Evolutionary conservation across 2,329 filamentous ascomycete species (phyloP).

Genomic region (Ploettnerulaceae sp.): DNA sequence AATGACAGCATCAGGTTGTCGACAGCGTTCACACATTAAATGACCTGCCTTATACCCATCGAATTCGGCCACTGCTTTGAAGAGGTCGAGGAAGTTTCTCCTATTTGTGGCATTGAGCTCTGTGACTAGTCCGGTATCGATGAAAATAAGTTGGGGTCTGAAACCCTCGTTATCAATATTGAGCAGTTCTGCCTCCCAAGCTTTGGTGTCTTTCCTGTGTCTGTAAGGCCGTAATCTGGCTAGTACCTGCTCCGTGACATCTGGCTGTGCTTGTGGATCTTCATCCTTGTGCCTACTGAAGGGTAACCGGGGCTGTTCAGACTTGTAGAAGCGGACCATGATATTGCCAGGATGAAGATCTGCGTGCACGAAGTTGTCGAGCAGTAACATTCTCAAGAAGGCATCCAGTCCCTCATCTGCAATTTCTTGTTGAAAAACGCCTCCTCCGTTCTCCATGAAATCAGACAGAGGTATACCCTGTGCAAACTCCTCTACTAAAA

Average conservation of each 20-base stretch:
- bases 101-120: slow-evolving; percentile 85
- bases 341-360: slow-evolving; percentile 97
- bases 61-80: slow-evolving; percentile 93
- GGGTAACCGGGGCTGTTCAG: slow-evolving; percentile 63
- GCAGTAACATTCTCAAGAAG: slow-evolving; percentile 91
- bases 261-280: slow-evolving; percentile 48
- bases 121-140: slow-evolving; percentile 93
- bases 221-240: slow-evolving; percentile 71
- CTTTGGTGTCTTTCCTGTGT: slow-evolving; percentile 53
- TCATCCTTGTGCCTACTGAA: slow-evolving; percentile 37
- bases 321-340: slow-evolving; percentile 97
- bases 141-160: slow-evolving; percentile 91
- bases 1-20: slow-evolving; percentile 84
- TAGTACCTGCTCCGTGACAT: slow-evolving; percentile 85
- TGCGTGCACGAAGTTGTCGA: slow-evolving; percentile 97
- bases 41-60: slow-evolving; percentile 93
- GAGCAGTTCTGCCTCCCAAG: slow-evolving; percentile 70
- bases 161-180: slow-evolving; percentile 84
- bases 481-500: slow-evolving; percentile 92
- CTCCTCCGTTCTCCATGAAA: slow-evolving; percentile 87
- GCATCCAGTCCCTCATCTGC: slow-evolving; percentile 92
- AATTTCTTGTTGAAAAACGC: slow-evolving; percentile 89
- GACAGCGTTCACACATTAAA: slow-evolving; percentile 92
- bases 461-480: slow-evolving; percentile 87
- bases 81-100: slow-evolving; percentile 87